These are phyloP conservation scores for Talaromyces adpressus DNA, from an alignment of 495 filamentous ascomycete species.

Conservation along the genomic window DNA sequence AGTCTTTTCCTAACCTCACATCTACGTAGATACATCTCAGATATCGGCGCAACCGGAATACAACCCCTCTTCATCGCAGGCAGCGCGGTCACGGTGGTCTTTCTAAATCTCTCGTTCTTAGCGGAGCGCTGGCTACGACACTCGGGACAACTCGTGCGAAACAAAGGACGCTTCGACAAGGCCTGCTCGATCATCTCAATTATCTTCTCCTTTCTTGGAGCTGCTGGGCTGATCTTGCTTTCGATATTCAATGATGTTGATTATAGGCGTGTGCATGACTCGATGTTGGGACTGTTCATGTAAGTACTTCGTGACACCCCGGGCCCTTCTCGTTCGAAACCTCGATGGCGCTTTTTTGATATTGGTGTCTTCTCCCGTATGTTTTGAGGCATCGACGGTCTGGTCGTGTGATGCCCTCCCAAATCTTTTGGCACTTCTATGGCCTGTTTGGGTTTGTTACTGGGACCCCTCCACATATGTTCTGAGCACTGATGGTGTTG, in stretches of 20 bases:
- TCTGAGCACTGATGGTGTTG: no score
- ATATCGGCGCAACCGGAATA: slow-evolving; percentile 66
- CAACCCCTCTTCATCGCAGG: slow-evolving; percentile 88
- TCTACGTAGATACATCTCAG: slow-evolving; percentile 52
- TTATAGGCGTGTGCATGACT: slow-evolving; percentile 60
- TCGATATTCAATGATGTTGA: slow-evolving; percentile 74
- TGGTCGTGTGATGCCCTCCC: no score
- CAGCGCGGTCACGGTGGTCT: slow-evolving; percentile 69
- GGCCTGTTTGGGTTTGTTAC: no score
- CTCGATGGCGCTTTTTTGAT: no score
- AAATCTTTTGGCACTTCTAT: no score
- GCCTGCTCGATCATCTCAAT: slow-evolving; percentile 61
- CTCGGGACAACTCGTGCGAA: slow-evolving; percentile 61
- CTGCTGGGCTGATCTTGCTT: slow-evolving; percentile 70
- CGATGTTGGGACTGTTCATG: slow-evolving; percentile 81
- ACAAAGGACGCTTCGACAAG: slow-evolving; percentile 62
- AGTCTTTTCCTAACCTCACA: background rate
- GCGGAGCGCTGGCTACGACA: slow-evolving; percentile 80
- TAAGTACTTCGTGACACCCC: slow-evolving; percentile 24
- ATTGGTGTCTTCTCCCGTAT: no score
- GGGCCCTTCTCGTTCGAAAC: no score
- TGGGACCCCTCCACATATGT: no score
- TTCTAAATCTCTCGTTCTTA: slow-evolving; percentile 75
- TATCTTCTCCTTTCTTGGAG: slow-evolving; percentile 67
- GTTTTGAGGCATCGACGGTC: no score